Base-by-base conservation (phyloP, 768 basidiomycete genomes). In the Cyathus striatus region DNA sequence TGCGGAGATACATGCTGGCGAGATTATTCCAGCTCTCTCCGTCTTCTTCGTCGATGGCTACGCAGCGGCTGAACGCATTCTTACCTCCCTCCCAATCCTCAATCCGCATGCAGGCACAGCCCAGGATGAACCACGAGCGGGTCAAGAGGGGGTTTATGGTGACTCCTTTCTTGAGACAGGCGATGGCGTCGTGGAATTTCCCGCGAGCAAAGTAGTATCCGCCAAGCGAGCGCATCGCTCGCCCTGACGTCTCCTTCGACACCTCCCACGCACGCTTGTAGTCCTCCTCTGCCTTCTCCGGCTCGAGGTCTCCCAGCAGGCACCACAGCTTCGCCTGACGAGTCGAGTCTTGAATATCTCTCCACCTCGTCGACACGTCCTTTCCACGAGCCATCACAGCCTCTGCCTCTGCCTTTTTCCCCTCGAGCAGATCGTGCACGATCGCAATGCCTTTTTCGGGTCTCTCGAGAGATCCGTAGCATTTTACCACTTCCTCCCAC, bases 1-100 rank as follows among this genome's bases (percentile, higher is more conserved):
- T 74, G 36, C 90, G 83, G 48, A 99, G 77, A 64, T 97, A 96
- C 58, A 93, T 83, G 45, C 86, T 92, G 24, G 95, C 96, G 49
- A 99, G 69, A 60, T 99, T 99, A 53, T 86, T 95, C 96, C 96
- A 98, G 51, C 92, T 95, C 72, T 98, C 95, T 3, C 81, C 91
- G 55, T 99, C 94, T 51, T 98, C 96, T 45, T 94, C 91, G 47
- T 98, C 95, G 46, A 98, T 83, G 10, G 79, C 69, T 1, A 97
- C 93, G 52, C 91, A 92, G 12, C 94, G 74, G 39, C 69, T 69
- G 60, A 98, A 98, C 1, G 89, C 88, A 35, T 84, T 81, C 43
- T 81, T 79, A 2, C 89, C 95, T 10, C 80, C 83, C 13, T 74
- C 75, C 94, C 93, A 98, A 38, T 82, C 67, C 63, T 96, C 90